These are phyloP conservation scores for Ligustrum vulgare DNA, from an alignment of 257 asterid genomes.

Conservation along the genomic window DNA sequence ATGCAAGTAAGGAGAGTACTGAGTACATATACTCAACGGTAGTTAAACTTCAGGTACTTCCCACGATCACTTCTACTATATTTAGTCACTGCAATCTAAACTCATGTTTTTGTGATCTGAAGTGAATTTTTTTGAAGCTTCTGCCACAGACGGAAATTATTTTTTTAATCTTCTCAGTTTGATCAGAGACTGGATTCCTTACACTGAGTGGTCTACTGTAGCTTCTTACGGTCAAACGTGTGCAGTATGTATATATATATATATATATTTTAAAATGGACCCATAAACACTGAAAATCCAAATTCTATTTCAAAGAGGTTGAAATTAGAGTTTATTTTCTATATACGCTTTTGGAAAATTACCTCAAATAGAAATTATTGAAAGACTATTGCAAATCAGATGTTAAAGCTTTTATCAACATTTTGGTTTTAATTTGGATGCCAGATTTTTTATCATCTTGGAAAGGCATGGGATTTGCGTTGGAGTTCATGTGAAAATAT, in stretches of 20 bases:
- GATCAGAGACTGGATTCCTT: background rate
- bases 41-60: slow-evolving; percentile 84
- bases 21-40: slow-evolving; percentile 76
- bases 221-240: background rate
- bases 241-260: no score
- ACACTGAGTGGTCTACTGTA: background rate
- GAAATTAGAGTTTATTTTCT: background rate
- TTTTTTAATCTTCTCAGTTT: no score
- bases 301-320: background rate
- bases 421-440: slow-evolving; percentile 25
- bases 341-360: background rate
- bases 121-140: slow-evolving; percentile 16
- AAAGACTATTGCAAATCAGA: background rate
- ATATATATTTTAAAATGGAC: background rate
- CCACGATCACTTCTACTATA: slow-evolving; percentile 18
- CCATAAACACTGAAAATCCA: background rate
- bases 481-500: slow-evolving; percentile 54
- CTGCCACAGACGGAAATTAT: slow-evolving; percentile 14
- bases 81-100: slow-evolving; percentile 17
- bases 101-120: slow-evolving; percentile 17
- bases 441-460: slow-evolving; percentile 91
- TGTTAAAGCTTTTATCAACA: background rate
- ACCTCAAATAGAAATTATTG: background rate
- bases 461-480: slow-evolving; percentile 88
- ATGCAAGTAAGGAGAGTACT: slow-evolving; percentile 92